phyloP scores from a whole-genome alignment of 768 basidiomycete genomes.

The Grammothele lineata region DNA sequence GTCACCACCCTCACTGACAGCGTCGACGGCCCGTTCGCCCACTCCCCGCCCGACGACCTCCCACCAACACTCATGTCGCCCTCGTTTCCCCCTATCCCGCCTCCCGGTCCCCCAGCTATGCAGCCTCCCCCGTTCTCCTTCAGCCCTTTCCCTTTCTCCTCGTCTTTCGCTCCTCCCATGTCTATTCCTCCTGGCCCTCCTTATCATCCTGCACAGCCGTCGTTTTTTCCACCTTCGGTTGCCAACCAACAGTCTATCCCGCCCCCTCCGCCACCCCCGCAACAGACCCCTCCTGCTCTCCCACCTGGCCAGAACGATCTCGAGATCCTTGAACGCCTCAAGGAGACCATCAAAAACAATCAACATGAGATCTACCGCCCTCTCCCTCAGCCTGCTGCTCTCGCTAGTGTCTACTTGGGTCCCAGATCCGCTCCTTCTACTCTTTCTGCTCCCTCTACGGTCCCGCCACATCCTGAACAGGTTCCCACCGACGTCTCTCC shows the following conservation, averaged over 20 bases:
- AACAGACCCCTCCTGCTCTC: constrained; percentile 22
- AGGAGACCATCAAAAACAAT: constrained; percentile 62
- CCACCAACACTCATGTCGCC: constrained; percentile 38
- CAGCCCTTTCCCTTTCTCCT: constrained; percentile 24
- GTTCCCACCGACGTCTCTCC: constrained; percentile 24
- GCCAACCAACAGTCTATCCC: not conserved
- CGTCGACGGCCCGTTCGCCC: constrained; percentile 49
- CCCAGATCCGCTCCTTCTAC: constrained; percentile 25
- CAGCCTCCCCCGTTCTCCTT: constrained; percentile 30
- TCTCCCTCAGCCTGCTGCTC: constrained; percentile 57
- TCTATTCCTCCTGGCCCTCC: too few relatives aligned
- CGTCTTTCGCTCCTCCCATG: constrained; percentile 31
- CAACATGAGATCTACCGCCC: constrained; percentile 73
- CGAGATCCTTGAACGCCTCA: constrained; percentile 71
- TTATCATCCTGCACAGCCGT: constrained; percentile 24
- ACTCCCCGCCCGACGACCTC: constrained; percentile 47
- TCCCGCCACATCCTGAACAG: constrained; percentile 35
- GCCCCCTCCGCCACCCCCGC: constrained; percentile 4
- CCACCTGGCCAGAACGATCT: constrained; percentile 63
- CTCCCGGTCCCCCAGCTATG: constrained; percentile 24
- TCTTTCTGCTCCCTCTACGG: constrained; percentile 20
- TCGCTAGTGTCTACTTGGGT: constrained; percentile 64
- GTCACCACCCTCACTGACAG: constrained; percentile 63
- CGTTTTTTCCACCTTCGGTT: not conserved
- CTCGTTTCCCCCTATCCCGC: constrained; percentile 34